A percentile compares a stretch with the other conserved stretches of the same genome.
These are phyloP conservation scores for Thinopyrum elongatum DNA, from an alignment of 176 grass and related monocot species.

Conservation along the genomic window DNA sequence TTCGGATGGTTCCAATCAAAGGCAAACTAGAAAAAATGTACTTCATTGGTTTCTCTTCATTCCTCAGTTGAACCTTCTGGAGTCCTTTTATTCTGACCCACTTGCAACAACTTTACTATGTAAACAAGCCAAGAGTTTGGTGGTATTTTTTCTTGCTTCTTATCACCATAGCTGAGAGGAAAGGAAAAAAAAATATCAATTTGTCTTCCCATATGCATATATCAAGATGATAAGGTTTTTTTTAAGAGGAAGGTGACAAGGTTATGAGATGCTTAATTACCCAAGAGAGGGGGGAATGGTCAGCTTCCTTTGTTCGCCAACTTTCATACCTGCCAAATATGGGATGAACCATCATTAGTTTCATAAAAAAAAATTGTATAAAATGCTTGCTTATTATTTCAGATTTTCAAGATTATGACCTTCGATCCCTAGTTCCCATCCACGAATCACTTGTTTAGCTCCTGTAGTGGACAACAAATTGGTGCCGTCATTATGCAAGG, in stretches of 20 bases:
- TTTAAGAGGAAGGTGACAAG: too few species aligned
- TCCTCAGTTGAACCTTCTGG: not conserved
- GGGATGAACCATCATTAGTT: not conserved
- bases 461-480: not conserved
- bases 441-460: not conserved
- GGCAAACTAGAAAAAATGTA: not conserved
- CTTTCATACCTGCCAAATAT: not conserved
- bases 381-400: not conserved
- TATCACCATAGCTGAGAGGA: not conserved
- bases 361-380: not conserved
- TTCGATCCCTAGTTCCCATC: not conserved
- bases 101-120: not conserved
- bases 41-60: not conserved
- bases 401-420: not conserved
- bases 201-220: not conserved
- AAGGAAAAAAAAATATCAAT: not conserved
- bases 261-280: not conserved
- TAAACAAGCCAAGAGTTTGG: not conserved
- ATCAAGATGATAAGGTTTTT: not conserved
- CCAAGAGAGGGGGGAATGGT: not conserved
- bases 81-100: not conserved
- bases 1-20: not conserved
- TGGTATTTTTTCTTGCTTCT: not conserved
- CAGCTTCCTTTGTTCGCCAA: constrained; percentile 16
- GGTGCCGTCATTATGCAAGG: not conserved